Percentiles rank a stretch among this genome's conserved stretches.
These are phyloP conservation scores for Psilocybe sp. DNA, from an alignment of 768 basidiomycete species.

Conservation along the genomic window DNA sequence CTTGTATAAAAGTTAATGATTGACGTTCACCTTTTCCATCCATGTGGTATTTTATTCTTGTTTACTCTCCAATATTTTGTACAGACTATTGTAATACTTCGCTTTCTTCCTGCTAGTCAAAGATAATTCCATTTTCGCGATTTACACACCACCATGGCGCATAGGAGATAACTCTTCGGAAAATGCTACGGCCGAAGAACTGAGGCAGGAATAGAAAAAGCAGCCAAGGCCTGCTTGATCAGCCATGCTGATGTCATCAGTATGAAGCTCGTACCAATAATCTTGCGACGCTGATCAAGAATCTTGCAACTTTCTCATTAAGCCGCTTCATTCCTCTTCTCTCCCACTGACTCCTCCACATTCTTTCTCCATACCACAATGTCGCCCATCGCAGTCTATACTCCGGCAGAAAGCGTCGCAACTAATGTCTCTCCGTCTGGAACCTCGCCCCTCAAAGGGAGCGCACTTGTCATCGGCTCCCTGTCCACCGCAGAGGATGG, in stretches of 20 bases:
- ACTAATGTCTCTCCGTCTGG: slow-evolving; percentile 11
- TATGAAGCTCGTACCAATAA: slow-evolving; percentile 5
- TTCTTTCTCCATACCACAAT: slow-evolving; percentile 30
- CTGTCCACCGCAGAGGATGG: slow-evolving; percentile 77
- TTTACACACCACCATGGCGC: background rate
- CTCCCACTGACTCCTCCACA: slow-evolving; percentile 4
- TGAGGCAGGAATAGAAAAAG: background rate
- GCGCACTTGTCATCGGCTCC: slow-evolving; percentile 75
- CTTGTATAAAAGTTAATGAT: slow-evolving; percentile 12
- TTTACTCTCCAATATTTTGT: slow-evolving; percentile 14
- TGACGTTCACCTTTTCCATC: background rate
- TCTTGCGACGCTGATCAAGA: slow-evolving; percentile 14
- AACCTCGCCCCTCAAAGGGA: slow-evolving; percentile 33
- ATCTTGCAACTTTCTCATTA: slow-evolving; percentile 7
- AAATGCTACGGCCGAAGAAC: background rate
- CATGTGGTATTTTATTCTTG: slow-evolving; percentile 8
- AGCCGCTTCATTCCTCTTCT: background rate
- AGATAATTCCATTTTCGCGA: background rate
- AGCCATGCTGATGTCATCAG: slow-evolving; percentile 11
- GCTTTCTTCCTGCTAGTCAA: background rate
- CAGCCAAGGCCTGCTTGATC: background rate
- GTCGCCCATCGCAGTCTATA: slow-evolving; percentile 60
- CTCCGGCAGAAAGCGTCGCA: slow-evolving; percentile 19
- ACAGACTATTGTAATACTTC: slow-evolving; percentile 8
- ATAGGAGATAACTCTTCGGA: slow-evolving; percentile 8